These are phyloP conservation scores for Hapsidospora chrysogenum DNA, from an alignment of 495 filamentous ascomycete genomes.

Conservation along the genomic window DNA sequence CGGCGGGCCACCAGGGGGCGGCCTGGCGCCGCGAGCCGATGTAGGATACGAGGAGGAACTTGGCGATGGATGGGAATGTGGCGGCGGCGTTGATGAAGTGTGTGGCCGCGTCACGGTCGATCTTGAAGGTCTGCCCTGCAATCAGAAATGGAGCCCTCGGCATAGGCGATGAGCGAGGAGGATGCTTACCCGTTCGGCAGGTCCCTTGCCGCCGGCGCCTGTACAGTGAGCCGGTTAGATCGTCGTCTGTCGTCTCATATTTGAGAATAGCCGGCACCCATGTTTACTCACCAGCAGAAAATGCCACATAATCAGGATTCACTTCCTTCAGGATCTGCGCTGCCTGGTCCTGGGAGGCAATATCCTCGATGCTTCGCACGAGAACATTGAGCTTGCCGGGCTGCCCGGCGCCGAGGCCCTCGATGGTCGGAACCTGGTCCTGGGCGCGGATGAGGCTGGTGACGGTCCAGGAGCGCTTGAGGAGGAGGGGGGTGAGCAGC, in stretches of 20 bases:
- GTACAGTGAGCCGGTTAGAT: too few relatives aligned
- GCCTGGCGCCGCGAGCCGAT: slow-evolving; percentile 37
- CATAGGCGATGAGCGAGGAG: too few relatives aligned
- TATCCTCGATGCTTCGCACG: slow-evolving; percentile 51
- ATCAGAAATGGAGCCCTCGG: too few relatives aligned
- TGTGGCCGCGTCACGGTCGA: slow-evolving; percentile 52
- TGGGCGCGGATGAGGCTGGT: slow-evolving; percentile 61
- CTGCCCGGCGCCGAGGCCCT: slow-evolving; percentile 36
- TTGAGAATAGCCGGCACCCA: background rate
- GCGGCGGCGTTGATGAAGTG: slow-evolving; percentile 54
- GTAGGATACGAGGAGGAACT: slow-evolving; percentile 63
- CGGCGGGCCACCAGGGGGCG: slow-evolving; percentile 53
- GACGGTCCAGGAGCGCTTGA: slow-evolving; percentile 55
- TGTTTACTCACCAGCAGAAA: slow-evolving; percentile 46
- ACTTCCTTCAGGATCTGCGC: slow-evolving; percentile 40
- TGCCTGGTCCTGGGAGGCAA: slow-evolving; percentile 45
- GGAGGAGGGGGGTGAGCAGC: slow-evolving; percentile 58
- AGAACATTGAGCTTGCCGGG: slow-evolving; percentile 38
- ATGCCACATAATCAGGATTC: slow-evolving; percentile 56
- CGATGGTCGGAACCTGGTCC: slow-evolving; percentile 45
- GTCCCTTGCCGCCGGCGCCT: slow-evolving; percentile 67
- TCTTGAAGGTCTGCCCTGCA: slow-evolving; percentile 20
- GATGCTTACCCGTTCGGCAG: slow-evolving; percentile 31
- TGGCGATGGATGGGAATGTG: slow-evolving; percentile 38
- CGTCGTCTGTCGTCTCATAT: too few relatives aligned